A percentile compares a stretch with the other conserved stretches of the same genome.
Conservation (phyloP, 1,284 basidiomycete species). For the Rhodotorula sp. region DNA sequence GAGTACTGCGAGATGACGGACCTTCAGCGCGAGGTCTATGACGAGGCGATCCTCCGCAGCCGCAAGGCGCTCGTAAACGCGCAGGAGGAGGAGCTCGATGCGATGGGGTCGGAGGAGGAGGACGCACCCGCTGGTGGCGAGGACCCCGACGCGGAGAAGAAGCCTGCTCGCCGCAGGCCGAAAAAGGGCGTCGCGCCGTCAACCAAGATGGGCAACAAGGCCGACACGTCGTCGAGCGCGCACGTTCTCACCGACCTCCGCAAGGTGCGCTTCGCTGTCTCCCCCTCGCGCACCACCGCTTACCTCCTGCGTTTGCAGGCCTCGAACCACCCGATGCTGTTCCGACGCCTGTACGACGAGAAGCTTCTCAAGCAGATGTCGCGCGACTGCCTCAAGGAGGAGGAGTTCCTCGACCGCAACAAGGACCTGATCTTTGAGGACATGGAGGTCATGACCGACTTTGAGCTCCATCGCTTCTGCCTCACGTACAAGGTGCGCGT, state of each 20-base stretch:
- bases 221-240: constrained; percentile 37
- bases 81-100: constrained; percentile 48
- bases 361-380: constrained; percentile 73
- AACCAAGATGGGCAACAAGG: constrained; percentile 47
- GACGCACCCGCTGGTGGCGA: constrained; percentile 45
- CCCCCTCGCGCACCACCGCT: background rate
- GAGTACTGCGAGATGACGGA: constrained; percentile 93
- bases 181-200: constrained; percentile 46
- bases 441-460: constrained; percentile 83
- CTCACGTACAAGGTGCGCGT: constrained; percentile 70
- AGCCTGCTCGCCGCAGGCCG: constrained; percentile 42
- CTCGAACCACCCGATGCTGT: constrained; percentile 92
- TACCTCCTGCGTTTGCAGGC: constrained; percentile 83
- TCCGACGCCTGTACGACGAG: constrained; percentile 81
- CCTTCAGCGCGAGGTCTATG: constrained; percentile 80
- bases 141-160: constrained; percentile 49
- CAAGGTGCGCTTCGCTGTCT: constrained; percentile 60
- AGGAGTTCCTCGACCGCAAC: constrained; percentile 78
- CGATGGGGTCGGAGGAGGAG: constrained; percentile 38
- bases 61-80: constrained; percentile 74
- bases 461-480: constrained; percentile 82
- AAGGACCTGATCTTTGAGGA: constrained; percentile 58
- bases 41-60: constrained; percentile 78
- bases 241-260: constrained; percentile 58
- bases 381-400: constrained; percentile 82